Percentiles rank a stretch among this genome's conserved stretches.
phyloP scores from a whole-genome alignment of 345 rosid species.

The Gossypium australe region DNA sequence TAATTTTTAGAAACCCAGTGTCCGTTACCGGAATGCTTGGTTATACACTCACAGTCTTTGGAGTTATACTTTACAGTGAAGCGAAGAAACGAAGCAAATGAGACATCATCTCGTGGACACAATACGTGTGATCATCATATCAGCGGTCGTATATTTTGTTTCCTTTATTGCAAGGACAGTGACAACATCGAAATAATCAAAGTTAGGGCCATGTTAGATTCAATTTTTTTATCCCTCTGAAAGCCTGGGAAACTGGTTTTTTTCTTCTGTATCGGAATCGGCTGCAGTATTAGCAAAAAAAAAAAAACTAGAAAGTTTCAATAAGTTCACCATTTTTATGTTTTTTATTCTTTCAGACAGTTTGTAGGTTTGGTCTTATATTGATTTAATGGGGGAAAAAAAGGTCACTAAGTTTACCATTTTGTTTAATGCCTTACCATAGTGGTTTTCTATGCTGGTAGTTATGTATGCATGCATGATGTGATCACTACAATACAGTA shows the following conservation, averaged over 20 bases:
- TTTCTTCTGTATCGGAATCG: slow-evolving; percentile 6
- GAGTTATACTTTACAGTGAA: slow-evolving; percentile 94
- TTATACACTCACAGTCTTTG: slow-evolving; percentile 80
- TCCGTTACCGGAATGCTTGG: slow-evolving; percentile 99
- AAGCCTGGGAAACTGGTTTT: slow-evolving; percentile 24
- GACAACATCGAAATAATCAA: slow-evolving; percentile 12
- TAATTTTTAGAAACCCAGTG: slow-evolving; percentile 92
- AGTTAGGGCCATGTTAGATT: slow-evolving; percentile 17
- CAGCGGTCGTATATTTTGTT: not conserved
- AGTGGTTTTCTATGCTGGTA: not conserved
- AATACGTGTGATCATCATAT: not conserved
- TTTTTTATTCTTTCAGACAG: slow-evolving; percentile 39
- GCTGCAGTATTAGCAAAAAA: slow-evolving; percentile 33
- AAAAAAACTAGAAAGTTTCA: slow-evolving; percentile 21
- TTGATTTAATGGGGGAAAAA: slow-evolving; percentile 43
- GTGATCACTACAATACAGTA: no score
- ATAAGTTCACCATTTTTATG: slow-evolving; percentile 27
- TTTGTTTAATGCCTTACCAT: not conserved
- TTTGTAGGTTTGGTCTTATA: slow-evolving; percentile 35
- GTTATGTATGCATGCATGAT: not conserved
- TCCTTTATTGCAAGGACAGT: slow-evolving; percentile 18
- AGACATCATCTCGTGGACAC: slow-evolving; percentile 13
- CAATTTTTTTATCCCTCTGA: slow-evolving; percentile 19
- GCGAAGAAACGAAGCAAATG: slow-evolving; percentile 93
- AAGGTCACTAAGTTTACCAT: slow-evolving; percentile 8